Conservation (phyloP, 768 basidiomycete species). For the Butyriboletus loyo region DNA sequence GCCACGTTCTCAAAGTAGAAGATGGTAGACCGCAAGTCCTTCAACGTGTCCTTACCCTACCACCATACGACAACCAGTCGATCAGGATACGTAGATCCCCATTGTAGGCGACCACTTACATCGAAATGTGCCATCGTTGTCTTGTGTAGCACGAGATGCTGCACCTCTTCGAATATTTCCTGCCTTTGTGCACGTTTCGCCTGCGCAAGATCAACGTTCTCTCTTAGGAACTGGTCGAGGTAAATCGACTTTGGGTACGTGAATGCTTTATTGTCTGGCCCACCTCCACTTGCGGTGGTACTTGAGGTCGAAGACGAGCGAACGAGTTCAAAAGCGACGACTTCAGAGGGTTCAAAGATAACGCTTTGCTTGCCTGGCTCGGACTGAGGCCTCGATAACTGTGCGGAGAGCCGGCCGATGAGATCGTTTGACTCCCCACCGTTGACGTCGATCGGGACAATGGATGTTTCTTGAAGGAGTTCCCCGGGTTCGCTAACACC, state of each 20-base stretch:
- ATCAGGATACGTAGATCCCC: background rate
- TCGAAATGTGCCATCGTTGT: constrained; percentile 50
- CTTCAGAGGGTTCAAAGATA: constrained; percentile 60
- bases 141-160: constrained; percentile 44
- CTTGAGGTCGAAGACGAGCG: constrained; percentile 24
- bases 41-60: constrained; percentile 62
- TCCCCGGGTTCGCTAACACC: constrained; percentile 35
- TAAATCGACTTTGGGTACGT: constrained; percentile 63
- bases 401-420: constrained; percentile 46
- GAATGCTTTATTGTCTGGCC: constrained; percentile 38
- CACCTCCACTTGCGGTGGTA: constrained; percentile 11
- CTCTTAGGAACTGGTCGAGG: constrained; percentile 67
- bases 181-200: constrained; percentile 34
- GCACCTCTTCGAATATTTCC: constrained; percentile 47
- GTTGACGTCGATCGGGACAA: constrained; percentile 53
- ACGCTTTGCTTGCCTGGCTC: constrained; percentile 45
- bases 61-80: background rate
- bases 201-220: constrained; percentile 47
- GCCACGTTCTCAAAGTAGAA: constrained; percentile 74
- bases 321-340: constrained; percentile 55
- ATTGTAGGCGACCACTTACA: constrained; percentile 38
- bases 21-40: constrained; percentile 57
- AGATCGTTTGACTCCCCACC: constrained; percentile 51
- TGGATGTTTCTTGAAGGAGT: constrained; percentile 36
- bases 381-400: constrained; percentile 28